Evolutionary conservation across 371 early-diverging fungal species (phyloP).

Genomic region (Mortierella sp.): DNA sequence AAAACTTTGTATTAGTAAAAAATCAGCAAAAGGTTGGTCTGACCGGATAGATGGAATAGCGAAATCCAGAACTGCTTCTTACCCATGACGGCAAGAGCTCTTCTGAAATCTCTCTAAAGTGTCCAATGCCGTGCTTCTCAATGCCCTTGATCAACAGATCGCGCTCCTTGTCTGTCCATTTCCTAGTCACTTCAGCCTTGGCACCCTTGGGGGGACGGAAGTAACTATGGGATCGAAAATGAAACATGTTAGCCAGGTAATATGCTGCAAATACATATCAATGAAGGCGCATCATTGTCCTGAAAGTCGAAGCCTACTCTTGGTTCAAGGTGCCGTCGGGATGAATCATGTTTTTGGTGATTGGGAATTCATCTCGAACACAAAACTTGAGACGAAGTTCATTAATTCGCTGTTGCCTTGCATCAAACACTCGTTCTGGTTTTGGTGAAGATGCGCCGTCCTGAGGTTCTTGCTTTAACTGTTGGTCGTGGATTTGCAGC

Average conservation of each 20-base stretch:
- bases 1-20: too few relatives aligned
- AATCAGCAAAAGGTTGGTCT: too few relatives aligned
- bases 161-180: conserved; percentile 90
- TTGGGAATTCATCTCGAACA: conserved; percentile 82
- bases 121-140: conserved; percentile 88
- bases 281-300: neutral
- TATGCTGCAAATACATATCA: neutral
- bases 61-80: conserved; percentile 22
- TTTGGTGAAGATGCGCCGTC: conserved; percentile 19
- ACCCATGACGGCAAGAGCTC: conserved; percentile 87
- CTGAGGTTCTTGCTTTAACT: conserved; percentile 14
- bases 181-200: conserved; percentile 67
- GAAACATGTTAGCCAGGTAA: neutral
- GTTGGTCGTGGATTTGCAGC: conserved; percentile 5
- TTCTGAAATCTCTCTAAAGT: conserved; percentile 89
- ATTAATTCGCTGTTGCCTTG: conserved; percentile 81
- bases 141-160: conserved; percentile 83
- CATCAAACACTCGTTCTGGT: conserved; percentile 47
- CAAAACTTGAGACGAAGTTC: conserved; percentile 87
- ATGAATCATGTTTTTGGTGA: conserved; percentile 84
- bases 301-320: conserved; percentile 66
- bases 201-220: conserved; percentile 82
- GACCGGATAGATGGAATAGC: neutral
- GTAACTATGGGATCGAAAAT: conserved; percentile 63
- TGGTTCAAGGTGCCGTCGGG: conserved; percentile 89